Percentiles rank a stretch among this genome's conserved stretches.
Evolutionary conservation across 169 alveolate species (phyloP).

Genomic region (Perkinsus olseni): DNA sequence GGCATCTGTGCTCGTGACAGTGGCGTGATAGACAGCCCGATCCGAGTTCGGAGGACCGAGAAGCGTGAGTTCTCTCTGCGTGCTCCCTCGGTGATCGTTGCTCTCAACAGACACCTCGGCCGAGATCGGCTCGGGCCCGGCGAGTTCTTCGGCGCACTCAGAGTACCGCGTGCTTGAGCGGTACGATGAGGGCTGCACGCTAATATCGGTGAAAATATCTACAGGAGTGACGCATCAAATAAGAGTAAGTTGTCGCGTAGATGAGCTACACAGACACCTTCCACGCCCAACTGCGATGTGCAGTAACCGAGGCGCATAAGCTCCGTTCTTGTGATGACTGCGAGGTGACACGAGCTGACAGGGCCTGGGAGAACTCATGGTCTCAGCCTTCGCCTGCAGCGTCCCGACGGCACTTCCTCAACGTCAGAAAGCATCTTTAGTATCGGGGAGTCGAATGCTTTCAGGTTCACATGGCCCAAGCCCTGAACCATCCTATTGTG

Average conservation of each 20-base stretch:
- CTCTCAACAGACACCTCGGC: neutral
- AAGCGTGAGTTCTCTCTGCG: neutral
- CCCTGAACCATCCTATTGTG: slow-evolving; percentile 34
- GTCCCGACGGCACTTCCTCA: too few relatives aligned
- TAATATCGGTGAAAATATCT: slow-evolving; percentile 27
- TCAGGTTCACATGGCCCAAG: slow-evolving; percentile 10
- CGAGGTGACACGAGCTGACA: too few relatives aligned
- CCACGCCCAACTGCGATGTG: too few relatives aligned
- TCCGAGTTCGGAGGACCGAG: neutral
- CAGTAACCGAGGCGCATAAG: too few relatives aligned
- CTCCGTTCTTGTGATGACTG: too few relatives aligned
- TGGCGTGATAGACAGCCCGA: neutral
- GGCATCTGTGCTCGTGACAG: slow-evolving; percentile 7
- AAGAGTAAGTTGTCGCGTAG: too few relatives aligned
- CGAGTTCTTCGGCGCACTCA: neutral
- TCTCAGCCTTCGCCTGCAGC: too few relatives aligned
- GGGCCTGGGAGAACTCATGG: too few relatives aligned
- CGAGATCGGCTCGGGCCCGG: neutral
- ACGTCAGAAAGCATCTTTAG: too few relatives aligned
- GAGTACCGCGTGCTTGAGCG: slow-evolving; percentile 14
- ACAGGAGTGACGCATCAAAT: slow-evolving; percentile 42
- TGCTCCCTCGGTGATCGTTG: neutral
- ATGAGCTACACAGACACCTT: too few relatives aligned
- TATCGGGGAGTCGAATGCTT: too few relatives aligned
- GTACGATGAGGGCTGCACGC: slow-evolving; percentile 35